Evolutionary conservation across 257 asterid species (phyloP), one percentile per base, ranked within the genome.

Genomic region (Nicotiana paniculata): DNA sequence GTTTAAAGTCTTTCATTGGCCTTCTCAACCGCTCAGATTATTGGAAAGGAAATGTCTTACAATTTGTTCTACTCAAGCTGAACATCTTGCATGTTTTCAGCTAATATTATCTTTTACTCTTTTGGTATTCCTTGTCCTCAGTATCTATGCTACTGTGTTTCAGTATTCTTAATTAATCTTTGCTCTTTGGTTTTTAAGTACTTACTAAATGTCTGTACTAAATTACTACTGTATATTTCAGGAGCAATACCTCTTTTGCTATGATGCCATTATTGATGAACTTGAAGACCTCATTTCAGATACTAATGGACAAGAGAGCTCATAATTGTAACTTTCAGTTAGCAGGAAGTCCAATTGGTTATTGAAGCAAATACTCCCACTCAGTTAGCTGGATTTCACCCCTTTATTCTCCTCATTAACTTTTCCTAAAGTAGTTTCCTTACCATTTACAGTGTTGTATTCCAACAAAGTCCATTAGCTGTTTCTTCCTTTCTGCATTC

Each of bases 211-310:
- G 26, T 48, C 62, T 74, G 39, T 74, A 48, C 62, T 74, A 74
- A 74, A 74, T 8, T 26, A 48, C 26, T 74, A 7, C 9, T 2
- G 63, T 51, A 15, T 75, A 75, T 83, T 86, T 80, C 89, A 95
- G 98, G 95, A 89, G 69, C 98, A 96, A 72, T 96, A 90, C 77
- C 68, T 82, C 61, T 96, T 91, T 85, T 92, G 97, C 90, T 85
- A 93, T 64, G 84, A 83, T 70, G 93, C 96, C 16, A 85, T 95
- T 35, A 72, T 89, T 10, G 90, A 93, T 77, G 97, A 92, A 83
- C 96, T 95, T 24, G 90, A 91, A 81, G 91, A 83, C 81, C 89
- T 93, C 77, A 53, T 90, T 26, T 86, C 90, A 10, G 87, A 86
- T 21, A 76, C 81, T 63, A 83, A 62, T 75, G 58, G 82, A 21